A percentile compares a stretch with the other conserved stretches of the same genome.
Conservation (phyloP, 2,329 filamentous ascomycete genomes). For the Aspergillus piperis region DNA sequence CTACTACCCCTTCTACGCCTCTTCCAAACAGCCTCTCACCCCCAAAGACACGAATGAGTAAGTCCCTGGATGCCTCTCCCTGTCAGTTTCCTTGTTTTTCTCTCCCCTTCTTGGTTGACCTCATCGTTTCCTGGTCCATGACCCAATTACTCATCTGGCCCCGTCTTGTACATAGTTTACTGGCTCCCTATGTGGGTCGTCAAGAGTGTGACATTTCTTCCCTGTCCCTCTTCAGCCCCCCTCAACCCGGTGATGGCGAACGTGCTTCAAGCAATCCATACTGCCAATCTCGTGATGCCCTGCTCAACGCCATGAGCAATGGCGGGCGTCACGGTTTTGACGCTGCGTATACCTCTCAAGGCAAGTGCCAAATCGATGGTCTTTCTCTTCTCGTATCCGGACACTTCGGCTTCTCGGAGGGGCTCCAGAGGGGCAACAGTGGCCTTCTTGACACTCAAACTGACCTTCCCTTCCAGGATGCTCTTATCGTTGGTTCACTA, state of each 20-base stretch:
- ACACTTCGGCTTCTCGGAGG: not conserved
- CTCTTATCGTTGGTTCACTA: constrained; percentile 47
- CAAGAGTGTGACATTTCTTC: constrained; percentile 41
- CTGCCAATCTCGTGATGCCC: constrained; percentile 37
- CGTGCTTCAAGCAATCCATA: constrained; percentile 23
- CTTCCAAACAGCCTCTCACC: constrained; percentile 20
- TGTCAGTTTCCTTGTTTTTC: not conserved
- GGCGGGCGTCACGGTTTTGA: constrained; percentile 47
- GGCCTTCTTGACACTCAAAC: constrained; percentile 7
- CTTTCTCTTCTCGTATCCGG: not conserved
- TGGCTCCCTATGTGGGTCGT: constrained; percentile 38
- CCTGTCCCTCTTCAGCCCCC: constrained; percentile 36
- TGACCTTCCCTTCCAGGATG: constrained; percentile 33
- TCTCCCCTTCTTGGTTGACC: not conserved
- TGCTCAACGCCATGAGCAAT: constrained; percentile 45
- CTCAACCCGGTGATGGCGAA: constrained; percentile 18
- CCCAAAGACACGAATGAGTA: constrained; percentile 25
- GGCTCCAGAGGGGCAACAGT: not conserved
- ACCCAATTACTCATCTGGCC: constrained; percentile 19
- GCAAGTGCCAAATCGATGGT: constrained; percentile 22
- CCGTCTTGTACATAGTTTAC: constrained; percentile 31
- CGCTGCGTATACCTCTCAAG: constrained; percentile 41
- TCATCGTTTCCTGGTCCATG: constrained; percentile 3
- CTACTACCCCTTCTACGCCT: constrained; percentile 34
- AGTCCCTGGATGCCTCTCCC: constrained; percentile 15